phyloP scores from a whole-genome alignment of 148 eudicot species.

The Gaultheria prostrata region DNA sequence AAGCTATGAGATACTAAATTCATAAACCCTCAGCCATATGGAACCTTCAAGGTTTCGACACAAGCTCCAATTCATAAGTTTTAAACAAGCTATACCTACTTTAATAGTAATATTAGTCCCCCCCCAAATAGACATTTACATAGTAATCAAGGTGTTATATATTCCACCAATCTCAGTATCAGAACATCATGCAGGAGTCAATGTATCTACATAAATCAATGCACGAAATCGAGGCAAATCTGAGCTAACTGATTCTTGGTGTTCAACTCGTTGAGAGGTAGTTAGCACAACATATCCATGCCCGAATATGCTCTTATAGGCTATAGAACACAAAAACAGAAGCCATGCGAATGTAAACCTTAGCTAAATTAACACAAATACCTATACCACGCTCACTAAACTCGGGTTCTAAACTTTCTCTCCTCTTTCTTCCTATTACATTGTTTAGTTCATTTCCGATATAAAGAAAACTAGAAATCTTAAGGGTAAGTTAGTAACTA shows the following conservation, averaged over 20 bases:
- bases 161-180: not conserved
- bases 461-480: too few species aligned
- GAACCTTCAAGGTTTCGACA: not conserved
- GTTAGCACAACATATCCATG: not conserved
- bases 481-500: too few species aligned
- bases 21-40: not conserved
- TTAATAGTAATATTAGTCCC: not conserved
- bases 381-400: not conserved
- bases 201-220: not conserved
- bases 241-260: not conserved
- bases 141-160: not conserved
- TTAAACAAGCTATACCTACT: not conserved
- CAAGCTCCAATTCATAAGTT: not conserved
- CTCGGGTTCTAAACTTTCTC: not conserved
- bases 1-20: not conserved
- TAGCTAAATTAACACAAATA: not conserved
- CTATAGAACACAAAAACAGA: not conserved
- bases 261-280: not conserved
- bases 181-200: not conserved
- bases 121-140: not conserved
- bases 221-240: not conserved
- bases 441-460: too few species aligned
- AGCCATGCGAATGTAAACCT: not conserved
- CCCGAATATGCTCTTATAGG: not conserved
- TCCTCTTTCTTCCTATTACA: not conserved